Evolutionary conservation across 1,284 basidiomycete genomes (phyloP).

Genomic region (Sparassis latifolia): DNA sequence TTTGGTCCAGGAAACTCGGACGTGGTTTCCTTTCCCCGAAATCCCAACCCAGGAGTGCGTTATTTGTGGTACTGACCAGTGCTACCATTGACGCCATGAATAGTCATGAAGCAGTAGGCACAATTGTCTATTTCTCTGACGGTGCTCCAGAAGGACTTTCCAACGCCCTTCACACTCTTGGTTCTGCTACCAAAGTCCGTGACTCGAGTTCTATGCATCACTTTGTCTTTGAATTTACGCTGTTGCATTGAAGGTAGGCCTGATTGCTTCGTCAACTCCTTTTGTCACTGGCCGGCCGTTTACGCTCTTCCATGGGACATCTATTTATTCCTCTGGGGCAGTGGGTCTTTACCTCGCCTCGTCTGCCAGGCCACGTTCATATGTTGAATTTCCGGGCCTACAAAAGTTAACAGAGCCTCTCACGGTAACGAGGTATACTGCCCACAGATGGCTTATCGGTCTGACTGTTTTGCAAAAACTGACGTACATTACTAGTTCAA

Average conservation of each 20-base stretch:
- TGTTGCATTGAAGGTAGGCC: constrained; percentile 46
- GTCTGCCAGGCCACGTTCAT: constrained; percentile 17
- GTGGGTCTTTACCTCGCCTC: constrained; percentile 48
- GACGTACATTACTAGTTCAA: constrained; percentile 38
- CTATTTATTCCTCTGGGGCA: constrained; percentile 60
- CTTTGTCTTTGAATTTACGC: constrained; percentile 1
- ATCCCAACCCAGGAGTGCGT: constrained; percentile 34
- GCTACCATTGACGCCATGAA: not conserved
- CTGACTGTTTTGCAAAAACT: not conserved
- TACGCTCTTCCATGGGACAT: constrained; percentile 62
- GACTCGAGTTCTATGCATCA: not conserved
- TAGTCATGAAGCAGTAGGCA: constrained; percentile 35
- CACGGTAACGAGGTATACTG: constrained; percentile 48
- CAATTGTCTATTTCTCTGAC: constrained; percentile 61
- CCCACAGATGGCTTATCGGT: not conserved
- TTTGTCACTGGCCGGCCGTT: constrained; percentile 80
- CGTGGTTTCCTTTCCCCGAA: constrained; percentile 29
- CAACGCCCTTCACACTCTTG: constrained; percentile 42
- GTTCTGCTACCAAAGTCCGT: constrained; percentile 44
- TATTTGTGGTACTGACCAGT: not conserved
- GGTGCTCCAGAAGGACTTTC: constrained; percentile 54
- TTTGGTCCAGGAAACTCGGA: constrained; percentile 35
- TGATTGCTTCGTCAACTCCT: constrained; percentile 75
- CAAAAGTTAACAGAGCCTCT: constrained; percentile 45
- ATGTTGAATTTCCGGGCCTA: constrained; percentile 47